Base-by-base conservation (phyloP, 2,329 filamentous ascomycete genomes). In the Talaromyces sp. region DNA sequence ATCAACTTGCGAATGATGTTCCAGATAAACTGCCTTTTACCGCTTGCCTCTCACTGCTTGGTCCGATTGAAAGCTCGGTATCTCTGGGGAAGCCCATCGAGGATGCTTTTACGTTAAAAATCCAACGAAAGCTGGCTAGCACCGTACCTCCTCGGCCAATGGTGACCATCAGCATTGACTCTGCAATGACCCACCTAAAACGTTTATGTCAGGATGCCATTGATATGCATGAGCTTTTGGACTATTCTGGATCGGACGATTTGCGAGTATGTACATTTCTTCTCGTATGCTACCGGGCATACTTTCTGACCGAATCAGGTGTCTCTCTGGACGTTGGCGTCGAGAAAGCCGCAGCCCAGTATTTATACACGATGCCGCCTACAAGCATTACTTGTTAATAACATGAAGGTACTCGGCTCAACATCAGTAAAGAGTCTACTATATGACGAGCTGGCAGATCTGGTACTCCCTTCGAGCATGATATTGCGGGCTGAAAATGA, bases 131-230 rank as follows among this genome's bases (percentile, higher is more conserved):
- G 65, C 82, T 99, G 34, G 93, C 95, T 0, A 97, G 92, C 67
- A 97, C 92, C 0, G 93, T 97, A 69, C 95, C 95, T 4, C 95
- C 95, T 7, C 85, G 94, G 8, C 93, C 94, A 0, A 94, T 97
- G 68, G 90, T 97, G 10, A 83, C 91, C 59, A 72, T 93, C 2
- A 85, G 84, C 30, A 89, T 91, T 67, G 84, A 88, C 14, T 87
- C 91, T 68, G 90, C 92, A 0, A 84, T 89, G 65, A 78, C 78
- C 23, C 88, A 91, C 67, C 82, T 97, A 65, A 83, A 83, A 61
- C 85, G 87, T 52, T 77, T 97, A 31, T 90, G 89, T 64, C 79
- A 84, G 61, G 91, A 96, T 73, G 89, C 88, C 1, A 79, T 85
- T 30, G 88, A 93, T 67, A 82, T 89, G 23, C 83, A 87, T 57